Percentiles rank a stretch among this genome's conserved stretches.
Evolutionary conservation across 805 yeast species (phyloP).

Genomic region (Kluyveromyces siamensis): DNA sequence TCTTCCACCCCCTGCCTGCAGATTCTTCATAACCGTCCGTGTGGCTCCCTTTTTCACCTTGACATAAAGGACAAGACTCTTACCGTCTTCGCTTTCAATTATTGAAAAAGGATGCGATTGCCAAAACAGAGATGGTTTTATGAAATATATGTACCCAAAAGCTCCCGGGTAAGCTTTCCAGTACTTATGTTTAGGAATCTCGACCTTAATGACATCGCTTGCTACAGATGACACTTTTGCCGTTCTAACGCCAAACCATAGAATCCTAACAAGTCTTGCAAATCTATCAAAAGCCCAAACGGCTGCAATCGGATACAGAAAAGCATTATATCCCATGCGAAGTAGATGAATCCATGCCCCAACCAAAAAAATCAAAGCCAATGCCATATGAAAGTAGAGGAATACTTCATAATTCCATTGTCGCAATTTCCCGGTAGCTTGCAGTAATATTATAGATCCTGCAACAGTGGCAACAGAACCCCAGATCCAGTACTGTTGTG

Average conservation of each 20-base stretch:
- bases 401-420: constrained; percentile 2
- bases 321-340: constrained; percentile 14
- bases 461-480: constrained; percentile 6
- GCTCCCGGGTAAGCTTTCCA: constrained; percentile 39
- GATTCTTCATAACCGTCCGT: constrained; percentile 27
- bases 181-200: neutral
- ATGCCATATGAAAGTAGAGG: constrained; percentile 2
- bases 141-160: constrained; percentile 37
- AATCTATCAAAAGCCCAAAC: constrained; percentile 55
- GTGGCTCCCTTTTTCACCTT: constrained; percentile 47
- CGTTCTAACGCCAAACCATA: constrained; percentile 36
- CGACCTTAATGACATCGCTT: neutral
- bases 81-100: constrained; percentile 31
- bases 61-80: constrained; percentile 33
- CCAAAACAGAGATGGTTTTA: constrained; percentile 40
- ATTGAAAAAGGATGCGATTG: constrained; percentile 51
- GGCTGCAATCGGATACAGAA: constrained; percentile 35
- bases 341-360: constrained; percentile 3
- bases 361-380: constrained; percentile 3
- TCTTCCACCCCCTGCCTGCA: constrained; percentile 21
- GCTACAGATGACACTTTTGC: neutral
- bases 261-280: constrained; percentile 38
- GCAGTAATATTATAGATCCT: constrained; percentile 3
- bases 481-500: constrained; percentile 24
- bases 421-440: constrained; percentile 1